These are phyloP conservation scores for Corinectria fuckeliana DNA, from an alignment of 2,329 filamentous ascomycete species.

Conservation along the genomic window DNA sequence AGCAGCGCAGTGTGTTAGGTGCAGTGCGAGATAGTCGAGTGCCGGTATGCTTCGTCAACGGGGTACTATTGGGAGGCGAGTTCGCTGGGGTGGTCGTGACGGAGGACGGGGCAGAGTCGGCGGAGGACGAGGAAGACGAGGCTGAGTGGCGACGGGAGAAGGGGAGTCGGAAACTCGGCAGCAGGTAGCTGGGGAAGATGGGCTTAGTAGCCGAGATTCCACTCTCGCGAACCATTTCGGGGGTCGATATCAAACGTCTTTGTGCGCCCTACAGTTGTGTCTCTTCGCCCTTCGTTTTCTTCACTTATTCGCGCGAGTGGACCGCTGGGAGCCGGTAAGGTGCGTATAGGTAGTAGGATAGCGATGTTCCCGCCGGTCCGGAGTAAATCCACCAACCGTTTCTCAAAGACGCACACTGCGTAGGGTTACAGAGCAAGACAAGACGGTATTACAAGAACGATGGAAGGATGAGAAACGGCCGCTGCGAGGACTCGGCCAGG, in stretches of 20 bases:
- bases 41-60: constrained; percentile 17
- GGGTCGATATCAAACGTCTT: constrained; percentile 5
- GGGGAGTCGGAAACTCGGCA: constrained; percentile 58
- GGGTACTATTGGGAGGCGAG: constrained; percentile 32
- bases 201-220: constrained; percentile 51
- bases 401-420: not conserved
- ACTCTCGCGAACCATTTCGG: constrained; percentile 44
- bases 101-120: constrained; percentile 37
- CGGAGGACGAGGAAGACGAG: constrained; percentile 44
- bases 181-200: constrained; percentile 58
- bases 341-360: too few species aligned
- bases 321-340: not conserved
- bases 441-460: not conserved
- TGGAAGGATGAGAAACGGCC: not conserved
- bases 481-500: not conserved
- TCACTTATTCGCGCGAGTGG: not conserved
- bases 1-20: constrained; percentile 65
- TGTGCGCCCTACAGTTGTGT: constrained; percentile 4
- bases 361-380: constrained; percentile 4
- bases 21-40: constrained; percentile 50
- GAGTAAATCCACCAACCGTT: not conserved
- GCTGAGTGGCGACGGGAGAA: constrained; percentile 52
- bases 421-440: not conserved
- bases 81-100: constrained; percentile 38
- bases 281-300: not conserved